Percentiles rank a stretch among this genome's conserved stretches.
Conservation (phyloP, 2,329 filamentous ascomycete species). For the Emericellopsis atlantica region DNA sequence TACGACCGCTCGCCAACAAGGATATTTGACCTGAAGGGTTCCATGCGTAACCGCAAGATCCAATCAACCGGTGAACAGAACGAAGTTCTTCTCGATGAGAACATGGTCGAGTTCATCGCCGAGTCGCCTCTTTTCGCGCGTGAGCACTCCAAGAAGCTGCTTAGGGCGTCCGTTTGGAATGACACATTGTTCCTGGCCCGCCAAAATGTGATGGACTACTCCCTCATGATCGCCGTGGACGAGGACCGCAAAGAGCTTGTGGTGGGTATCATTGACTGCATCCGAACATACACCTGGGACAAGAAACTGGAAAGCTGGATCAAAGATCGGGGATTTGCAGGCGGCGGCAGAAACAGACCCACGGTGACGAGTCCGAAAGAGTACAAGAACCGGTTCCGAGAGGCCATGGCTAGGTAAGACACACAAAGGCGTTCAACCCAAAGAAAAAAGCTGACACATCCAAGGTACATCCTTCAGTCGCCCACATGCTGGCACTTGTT, state of each 20-base stretch:
- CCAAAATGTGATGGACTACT: constrained; percentile 99
- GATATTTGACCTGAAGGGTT: constrained; percentile 92
- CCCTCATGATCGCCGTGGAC: constrained; percentile 94
- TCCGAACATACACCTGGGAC: constrained; percentile 97
- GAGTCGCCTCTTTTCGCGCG: constrained; percentile 91
- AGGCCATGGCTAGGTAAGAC: constrained; percentile 85
- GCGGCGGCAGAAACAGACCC: constrained; percentile 66
- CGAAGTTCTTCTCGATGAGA: constrained; percentile 92
- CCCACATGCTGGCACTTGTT: constrained; percentile 70
- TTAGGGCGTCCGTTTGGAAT: constrained; percentile 89
- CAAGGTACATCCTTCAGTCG: constrained; percentile 58
- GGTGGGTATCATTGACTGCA: constrained; percentile 96
- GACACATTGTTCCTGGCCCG: constrained; percentile 90
- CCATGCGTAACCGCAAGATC: constrained; percentile 97
- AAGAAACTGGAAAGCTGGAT: constrained; percentile 99
- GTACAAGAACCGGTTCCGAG: constrained; percentile 90
- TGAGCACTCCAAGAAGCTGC: constrained; percentile 89
- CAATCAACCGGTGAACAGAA: constrained; percentile 91
- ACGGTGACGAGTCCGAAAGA: constrained; percentile 96
- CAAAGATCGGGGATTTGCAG: constrained; percentile 82
- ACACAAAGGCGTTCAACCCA: neutral
- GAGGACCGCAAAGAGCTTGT: constrained; percentile 82
- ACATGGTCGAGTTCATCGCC: constrained; percentile 98
- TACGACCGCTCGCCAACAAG: constrained; percentile 86
- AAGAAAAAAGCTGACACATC: neutral